Evolutionary conservation across 2,329 filamentous ascomycete genomes (phyloP).

Genomic region (Macrophomina pseudophaseolina): DNA sequence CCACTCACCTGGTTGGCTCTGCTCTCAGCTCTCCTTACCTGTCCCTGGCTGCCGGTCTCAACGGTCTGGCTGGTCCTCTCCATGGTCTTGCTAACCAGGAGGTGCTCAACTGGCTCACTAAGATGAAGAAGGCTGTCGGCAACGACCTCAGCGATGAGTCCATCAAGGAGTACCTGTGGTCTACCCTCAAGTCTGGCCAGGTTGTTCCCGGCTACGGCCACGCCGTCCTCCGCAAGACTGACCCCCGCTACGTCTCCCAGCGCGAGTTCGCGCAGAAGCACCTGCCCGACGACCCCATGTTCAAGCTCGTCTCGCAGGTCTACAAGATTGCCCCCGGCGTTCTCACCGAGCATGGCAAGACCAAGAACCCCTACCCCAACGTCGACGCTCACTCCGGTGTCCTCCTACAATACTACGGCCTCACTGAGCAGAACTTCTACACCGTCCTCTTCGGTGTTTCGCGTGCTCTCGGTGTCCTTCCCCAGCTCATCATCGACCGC

Average conservation of each 20-base stretch:
- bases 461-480: constrained; percentile 95
- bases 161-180: constrained; percentile 99
- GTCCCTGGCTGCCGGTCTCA: constrained; percentile 93
- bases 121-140: constrained; percentile 97
- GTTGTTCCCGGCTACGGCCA: constrained; percentile 98
- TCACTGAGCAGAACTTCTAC: constrained; percentile 99
- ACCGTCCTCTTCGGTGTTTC: constrained; percentile 99
- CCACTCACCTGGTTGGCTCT: constrained; percentile 95
- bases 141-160: constrained; percentile 94
- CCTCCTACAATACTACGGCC: constrained; percentile 98
- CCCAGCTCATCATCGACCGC: constrained; percentile 99
- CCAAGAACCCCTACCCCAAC: constrained; percentile 99
- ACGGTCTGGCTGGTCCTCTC: constrained; percentile 96
- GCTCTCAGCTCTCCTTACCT: constrained; percentile 98
- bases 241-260: constrained; percentile 98
- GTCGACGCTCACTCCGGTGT: constrained; percentile 99
- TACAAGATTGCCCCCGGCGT: constrained; percentile 99
- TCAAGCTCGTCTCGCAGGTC: constrained; percentile 99
- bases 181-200: constrained; percentile 91
- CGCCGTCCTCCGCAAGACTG: constrained; percentile 98
- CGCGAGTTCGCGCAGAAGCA: constrained; percentile 95
- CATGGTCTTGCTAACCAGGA: constrained; percentile 99
- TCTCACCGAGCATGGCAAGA: constrained; percentile 99
- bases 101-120: constrained; percentile 97
- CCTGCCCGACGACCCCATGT: constrained; percentile 97